Base-by-base conservation (phyloP, 2,329 filamentous ascomycete species). In the Trichoderma sp. region DNA sequence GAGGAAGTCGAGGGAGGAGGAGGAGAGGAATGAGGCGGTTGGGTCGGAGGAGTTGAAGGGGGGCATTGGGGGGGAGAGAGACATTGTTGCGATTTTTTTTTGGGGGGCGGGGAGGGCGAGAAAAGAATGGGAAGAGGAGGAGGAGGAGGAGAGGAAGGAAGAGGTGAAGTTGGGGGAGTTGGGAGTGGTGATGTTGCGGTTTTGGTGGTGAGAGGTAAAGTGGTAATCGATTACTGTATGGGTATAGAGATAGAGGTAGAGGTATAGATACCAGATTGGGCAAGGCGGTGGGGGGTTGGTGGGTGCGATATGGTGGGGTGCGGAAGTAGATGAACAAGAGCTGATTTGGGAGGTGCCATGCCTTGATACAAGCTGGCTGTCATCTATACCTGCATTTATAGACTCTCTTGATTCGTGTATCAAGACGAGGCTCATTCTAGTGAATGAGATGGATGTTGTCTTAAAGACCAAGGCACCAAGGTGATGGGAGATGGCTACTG, bases 1-100 rank as follows among this genome's bases (percentile, higher is more conserved):
- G 67, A 99, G 87, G 73, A 99, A 91, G 80, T 99, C 95, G 74
- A 99, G 89, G 78, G 92, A 93, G 57, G 94, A 95, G 67, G 90
- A 88, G 81, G 87, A 90, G 74, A 97, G 85, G 81, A 94, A 92
- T 69, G 89, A 88, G 68, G 91, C 90, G 69, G 84, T 84, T 42
- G 92, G 91, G 80, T 97, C 93, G 71, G 86, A 86, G 73, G 89
- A 83, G 79, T 90, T 91, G 82, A 87, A 90, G 15, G 89, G 87
- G 2, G 89, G 89, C 74, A 89, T 83, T 54, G 89, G 85, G 53
- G 87, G 80, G 71, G 93, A 90, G 81, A 92, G 91, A 64, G 91
- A 92, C 91, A 93, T 93, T 17, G 4, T 45, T 29, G 19, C 8
- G 35, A 63, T 58, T 42, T 42, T 39, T 64, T 19, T 29, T 35